Evolutionary conservation across 768 basidiomycete genomes (phyloP).

Genomic region (Guyanaporus albipodus): DNA sequence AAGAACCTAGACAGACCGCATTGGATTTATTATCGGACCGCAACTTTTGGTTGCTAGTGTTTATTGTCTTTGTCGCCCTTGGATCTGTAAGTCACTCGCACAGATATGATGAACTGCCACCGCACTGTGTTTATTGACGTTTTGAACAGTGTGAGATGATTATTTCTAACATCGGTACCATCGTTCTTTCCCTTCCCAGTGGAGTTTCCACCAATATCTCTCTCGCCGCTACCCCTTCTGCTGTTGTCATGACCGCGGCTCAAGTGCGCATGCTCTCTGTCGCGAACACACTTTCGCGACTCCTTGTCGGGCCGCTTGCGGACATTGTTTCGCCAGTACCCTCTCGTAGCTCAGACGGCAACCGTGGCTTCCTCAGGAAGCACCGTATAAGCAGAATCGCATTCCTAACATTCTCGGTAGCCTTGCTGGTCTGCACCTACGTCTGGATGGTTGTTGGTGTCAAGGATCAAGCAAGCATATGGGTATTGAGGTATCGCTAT

Average conservation of each 20-base stretch:
- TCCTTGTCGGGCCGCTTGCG: constrained; percentile 64
- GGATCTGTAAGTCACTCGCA: constrained; percentile 59
- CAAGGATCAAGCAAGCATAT: constrained; percentile 49
- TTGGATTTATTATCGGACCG: constrained; percentile 48
- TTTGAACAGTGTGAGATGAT: constrained; percentile 67
- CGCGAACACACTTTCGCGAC: constrained; percentile 67
- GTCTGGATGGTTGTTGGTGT: constrained; percentile 51
- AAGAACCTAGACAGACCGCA: constrained; percentile 22
- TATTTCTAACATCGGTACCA: constrained; percentile 77
- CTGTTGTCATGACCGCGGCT: constrained; percentile 42
- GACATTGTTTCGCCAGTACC: constrained; percentile 68
- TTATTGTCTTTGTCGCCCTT: constrained; percentile 50
- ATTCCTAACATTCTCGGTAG: constrained; percentile 51
- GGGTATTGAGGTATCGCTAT: constrained; percentile 58
- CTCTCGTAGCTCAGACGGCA: constrained; percentile 30
- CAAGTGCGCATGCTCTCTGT: constrained; percentile 72
- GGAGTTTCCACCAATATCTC: constrained; percentile 8
- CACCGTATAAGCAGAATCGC: constrained; percentile 57
- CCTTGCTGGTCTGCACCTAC: constrained; percentile 49
- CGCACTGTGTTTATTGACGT: neutral
- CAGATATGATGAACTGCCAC: too few relatives aligned
- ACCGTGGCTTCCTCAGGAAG: constrained; percentile 37
- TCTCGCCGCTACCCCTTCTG: constrained; percentile 17
- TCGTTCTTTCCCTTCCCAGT: constrained; percentile 59
- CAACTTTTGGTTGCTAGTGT: constrained; percentile 61